Evolutionary conservation across 169 alveolate genomes (phyloP), one percentile per base, ranked within the genome.

Genomic region (Amoebophrya sp.): DNA sequence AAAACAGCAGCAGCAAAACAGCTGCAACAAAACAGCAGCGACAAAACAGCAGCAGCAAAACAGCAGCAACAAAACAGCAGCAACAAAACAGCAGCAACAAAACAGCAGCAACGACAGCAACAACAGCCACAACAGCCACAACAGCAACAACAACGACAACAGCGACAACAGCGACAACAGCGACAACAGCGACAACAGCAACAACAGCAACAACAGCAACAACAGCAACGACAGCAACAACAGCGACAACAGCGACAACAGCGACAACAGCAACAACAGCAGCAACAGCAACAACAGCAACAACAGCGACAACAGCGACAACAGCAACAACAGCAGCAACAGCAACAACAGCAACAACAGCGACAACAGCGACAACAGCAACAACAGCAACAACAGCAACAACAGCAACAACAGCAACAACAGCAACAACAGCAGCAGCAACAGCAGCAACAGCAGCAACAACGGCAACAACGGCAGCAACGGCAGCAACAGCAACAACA

Each of bases 121-220:
- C n/a, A n/a, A n/a, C n/a, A n/a, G n/a, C n/a, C n/a, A n/a, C n/a
- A n/a, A n/a, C n/a, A n/a, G n/a, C n/a, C n/a, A n/a, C n/a, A n/a
- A n/a, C n/a, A n/a, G n/a, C n/a, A n/a, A 54, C 78, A 54, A 54
- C 78, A 54, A 54, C 78, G 78, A 26, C 78, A 54, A 54, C 78
- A 54, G 26, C 78, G 26, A 54, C 78, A 54, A 54, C 78, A 54
- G 26, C 78, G 26, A 54, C 78, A 54, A 54, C 78, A 54, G 26
- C 78, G 26, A 54, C 78, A 54, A 54, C 78, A 54, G 26, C 78
- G 26, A 54, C 78, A 26, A 54, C 78, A 26, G 26, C 78, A 26
- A 54, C 78, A 26, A 54, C 78, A 26, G 26, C 78, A 26, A 54
- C 78, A 26, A 54, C 78, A 26, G 26, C 78, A 26, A 54, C 78